Conservation (phyloP, 2,329 filamentous ascomycete species). For the Paraphoma chrysanthemicola region DNA sequence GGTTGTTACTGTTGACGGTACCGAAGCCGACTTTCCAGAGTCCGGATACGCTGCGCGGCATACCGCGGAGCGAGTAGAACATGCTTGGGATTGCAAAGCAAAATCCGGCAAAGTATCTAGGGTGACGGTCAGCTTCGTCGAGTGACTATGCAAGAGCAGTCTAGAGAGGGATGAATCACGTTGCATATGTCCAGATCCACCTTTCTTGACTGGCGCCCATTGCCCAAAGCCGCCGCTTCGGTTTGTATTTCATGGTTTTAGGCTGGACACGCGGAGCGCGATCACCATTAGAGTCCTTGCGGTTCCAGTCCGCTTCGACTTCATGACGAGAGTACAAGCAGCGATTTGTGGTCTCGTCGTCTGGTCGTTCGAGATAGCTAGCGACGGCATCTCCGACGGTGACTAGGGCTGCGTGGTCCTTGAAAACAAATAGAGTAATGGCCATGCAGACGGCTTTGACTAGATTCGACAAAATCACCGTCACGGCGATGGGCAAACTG, state of each 20-base stretch:
- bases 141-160: no score
- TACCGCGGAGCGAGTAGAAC: neutral
- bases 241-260: neutral
- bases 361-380: slow-evolving; percentile 22
- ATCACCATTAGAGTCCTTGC: neutral
- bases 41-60: slow-evolving; percentile 7
- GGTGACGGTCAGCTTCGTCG: neutral
- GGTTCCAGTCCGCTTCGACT: neutral
- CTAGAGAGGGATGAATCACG: neutral
- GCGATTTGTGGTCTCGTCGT: slow-evolving; percentile 13
- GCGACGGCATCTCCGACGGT: slow-evolving; percentile 30
- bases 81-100: neutral
- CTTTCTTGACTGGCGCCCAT: neutral
- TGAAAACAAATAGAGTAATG: slow-evolving; percentile 14
- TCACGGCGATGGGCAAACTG: slow-evolving; percentile 28
- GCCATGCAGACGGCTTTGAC: slow-evolving; percentile 14
- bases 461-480: slow-evolving; percentile 13
- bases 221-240: neutral
- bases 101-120: neutral
- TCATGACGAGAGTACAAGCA: slow-evolving; percentile 9
- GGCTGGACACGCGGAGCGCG: no score
- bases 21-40: slow-evolving; percentile 19
- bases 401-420: slow-evolving; percentile 17
- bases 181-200: slow-evolving; percentile 5
- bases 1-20: slow-evolving; percentile 15